Percentiles rank a stretch among this genome's conserved stretches.
Evolutionary conservation across 225 moss, liverwort and hornwort species (phyloP).

Genomic region (Sphagnum tenellum): DNA sequence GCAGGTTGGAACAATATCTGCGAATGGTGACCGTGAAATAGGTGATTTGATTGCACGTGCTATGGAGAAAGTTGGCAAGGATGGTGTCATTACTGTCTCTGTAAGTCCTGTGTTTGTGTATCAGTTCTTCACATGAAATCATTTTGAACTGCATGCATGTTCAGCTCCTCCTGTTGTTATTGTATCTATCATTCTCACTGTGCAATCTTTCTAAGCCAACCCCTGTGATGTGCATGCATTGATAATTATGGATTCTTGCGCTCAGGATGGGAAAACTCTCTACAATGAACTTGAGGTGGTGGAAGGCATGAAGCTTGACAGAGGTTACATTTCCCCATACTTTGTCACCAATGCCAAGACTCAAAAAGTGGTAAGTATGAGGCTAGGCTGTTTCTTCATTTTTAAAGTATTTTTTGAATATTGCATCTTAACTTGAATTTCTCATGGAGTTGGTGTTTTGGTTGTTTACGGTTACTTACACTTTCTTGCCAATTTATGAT

Average conservation of each 20-base stretch:
- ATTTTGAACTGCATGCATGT: no score
- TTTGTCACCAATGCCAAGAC: conserved; percentile 45
- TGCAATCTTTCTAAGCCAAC: no score
- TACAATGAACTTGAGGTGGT: conserved; percentile 50
- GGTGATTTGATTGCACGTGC: conserved; percentile 48
- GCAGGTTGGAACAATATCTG: conserved; percentile 47
- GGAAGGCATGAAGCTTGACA: conserved; percentile 56
- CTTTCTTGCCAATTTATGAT: not conserved
- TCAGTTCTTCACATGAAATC: not conserved
- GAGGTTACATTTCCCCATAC: conserved; percentile 47
- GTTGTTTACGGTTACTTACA: not conserved
- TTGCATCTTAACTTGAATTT: no score
- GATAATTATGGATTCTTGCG: not conserved
- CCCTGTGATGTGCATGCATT: not conserved
- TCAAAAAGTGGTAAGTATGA: conserved; percentile 31
- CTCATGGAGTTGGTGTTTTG: no score
- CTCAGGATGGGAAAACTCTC: conserved; percentile 44
- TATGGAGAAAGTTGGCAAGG: conserved; percentile 55
- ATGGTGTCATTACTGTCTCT: conserved; percentile 48
- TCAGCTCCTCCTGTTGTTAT: no score
- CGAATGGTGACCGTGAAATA: conserved; percentile 49
- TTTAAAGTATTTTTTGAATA: no score
- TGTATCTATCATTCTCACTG: no score
- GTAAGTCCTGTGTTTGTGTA: conserved; percentile 13
- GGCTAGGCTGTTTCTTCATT: not conserved